Evolutionary conservation across 495 filamentous ascomycete genomes (phyloP).

Genomic region (Daldinia caldariorum): DNA sequence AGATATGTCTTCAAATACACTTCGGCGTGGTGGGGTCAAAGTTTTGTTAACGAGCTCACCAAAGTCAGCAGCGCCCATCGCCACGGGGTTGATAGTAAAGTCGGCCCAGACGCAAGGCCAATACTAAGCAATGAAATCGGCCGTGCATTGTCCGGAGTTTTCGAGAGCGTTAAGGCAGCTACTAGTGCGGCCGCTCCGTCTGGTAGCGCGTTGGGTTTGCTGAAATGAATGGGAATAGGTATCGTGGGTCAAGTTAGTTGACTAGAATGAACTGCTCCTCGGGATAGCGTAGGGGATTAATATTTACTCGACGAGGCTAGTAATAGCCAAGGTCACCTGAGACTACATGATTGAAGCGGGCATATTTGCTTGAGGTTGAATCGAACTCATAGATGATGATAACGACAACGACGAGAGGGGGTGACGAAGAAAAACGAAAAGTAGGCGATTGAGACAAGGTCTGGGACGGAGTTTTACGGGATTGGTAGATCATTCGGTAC

Average conservation of each 20-base stretch:
- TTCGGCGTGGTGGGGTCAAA: slow-evolving; percentile 97
- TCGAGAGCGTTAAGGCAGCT: slow-evolving; percentile 46
- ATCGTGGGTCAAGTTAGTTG: not conserved
- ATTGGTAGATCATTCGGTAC: slow-evolving; percentile 28
- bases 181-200: slow-evolving; percentile 47
- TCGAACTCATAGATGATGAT: slow-evolving; percentile 7
- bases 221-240: slow-evolving; percentile 29
- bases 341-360: not conserved
- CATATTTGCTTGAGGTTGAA: slow-evolving; percentile 8
- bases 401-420: slow-evolving; percentile 10
- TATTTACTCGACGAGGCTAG: not conserved
- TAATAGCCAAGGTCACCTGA: slow-evolving; percentile 3
- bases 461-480: slow-evolving; percentile 33
- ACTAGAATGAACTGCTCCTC: not conserved
- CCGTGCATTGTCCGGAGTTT: slow-evolving; percentile 44
- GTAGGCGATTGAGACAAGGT: slow-evolving; percentile 27
- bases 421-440: slow-evolving; percentile 8
- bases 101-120: slow-evolving; percentile 30
- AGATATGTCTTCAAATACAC: slow-evolving; percentile 92
- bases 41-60: slow-evolving; percentile 86
- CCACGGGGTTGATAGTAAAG: slow-evolving; percentile 45
- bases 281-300: not conserved
- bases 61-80: slow-evolving; percentile 54
- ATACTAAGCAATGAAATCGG: slow-evolving; percentile 41
- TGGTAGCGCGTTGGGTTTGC: slow-evolving; percentile 34